Evolutionary conservation across 2,329 filamentous ascomycete species (phyloP).

Genomic region (Exophiala viscosa): DNA sequence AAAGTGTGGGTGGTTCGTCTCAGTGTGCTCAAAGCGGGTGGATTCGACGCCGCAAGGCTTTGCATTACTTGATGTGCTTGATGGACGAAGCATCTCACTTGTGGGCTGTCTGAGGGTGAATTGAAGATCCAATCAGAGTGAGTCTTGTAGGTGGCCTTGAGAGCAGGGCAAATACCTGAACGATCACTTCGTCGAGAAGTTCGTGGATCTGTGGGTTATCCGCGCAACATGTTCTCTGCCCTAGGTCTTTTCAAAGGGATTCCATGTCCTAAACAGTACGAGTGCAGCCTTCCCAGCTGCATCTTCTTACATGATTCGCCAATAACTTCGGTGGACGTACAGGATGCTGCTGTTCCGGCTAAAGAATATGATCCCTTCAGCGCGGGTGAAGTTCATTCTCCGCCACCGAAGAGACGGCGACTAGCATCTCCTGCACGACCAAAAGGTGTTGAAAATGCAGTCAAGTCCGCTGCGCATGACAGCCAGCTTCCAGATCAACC

Average conservation of each 20-base stretch:
- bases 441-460: not conserved
- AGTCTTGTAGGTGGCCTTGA: too few species aligned
- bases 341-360: conserved; percentile 4
- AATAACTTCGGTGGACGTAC: not conserved
- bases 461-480: not conserved
- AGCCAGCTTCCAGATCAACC: not conserved
- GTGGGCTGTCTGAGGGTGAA: too few species aligned
- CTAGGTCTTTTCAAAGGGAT: conserved; percentile 53
- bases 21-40: not conserved
- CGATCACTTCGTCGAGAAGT: not conserved
- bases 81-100: too few species aligned
- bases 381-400: conserved; percentile 22
- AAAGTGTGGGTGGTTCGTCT: not conserved
- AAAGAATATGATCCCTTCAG: conserved; percentile 27
- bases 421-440: conserved; percentile 10
- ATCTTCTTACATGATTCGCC: conserved; percentile 53
- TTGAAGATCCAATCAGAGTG: too few species aligned
- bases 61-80: too few species aligned
- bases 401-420: conserved; percentile 33
- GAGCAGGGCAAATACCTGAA: not conserved
- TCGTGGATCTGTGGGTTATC: not conserved
- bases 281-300: conserved; percentile 54
- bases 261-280: conserved; percentile 49
- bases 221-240: conserved; percentile 49
- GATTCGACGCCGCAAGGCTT: too few species aligned